Evolutionary conservation across 2,329 filamentous ascomycete species (phyloP).

Genomic region (Botrytis squamosa): DNA sequence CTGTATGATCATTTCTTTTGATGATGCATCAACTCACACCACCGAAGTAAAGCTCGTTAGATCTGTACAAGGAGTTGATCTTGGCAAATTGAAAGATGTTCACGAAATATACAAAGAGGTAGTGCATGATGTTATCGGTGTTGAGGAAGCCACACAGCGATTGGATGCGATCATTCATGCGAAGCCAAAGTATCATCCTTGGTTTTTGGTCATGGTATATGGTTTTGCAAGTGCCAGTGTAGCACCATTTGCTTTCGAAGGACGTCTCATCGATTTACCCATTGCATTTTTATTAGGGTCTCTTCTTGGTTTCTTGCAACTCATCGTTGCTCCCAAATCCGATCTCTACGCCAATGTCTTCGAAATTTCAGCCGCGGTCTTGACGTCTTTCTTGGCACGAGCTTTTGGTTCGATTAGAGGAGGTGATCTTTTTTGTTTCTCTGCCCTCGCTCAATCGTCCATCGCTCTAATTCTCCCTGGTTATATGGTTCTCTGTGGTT

Average conservation of each 20-base stretch:
- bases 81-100: slow-evolving; percentile 71
- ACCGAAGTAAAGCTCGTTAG: slow-evolving; percentile 77
- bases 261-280: slow-evolving; percentile 69
- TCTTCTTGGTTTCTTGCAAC: slow-evolving; percentile 67
- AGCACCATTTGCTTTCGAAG: slow-evolving; percentile 73
- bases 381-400: slow-evolving; percentile 61
- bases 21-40: slow-evolving; percentile 69
- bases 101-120: slow-evolving; percentile 80
- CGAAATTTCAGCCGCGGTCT: slow-evolving; percentile 59
- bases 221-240: slow-evolving; percentile 71
- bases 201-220: slow-evolving; percentile 61
- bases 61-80: slow-evolving; percentile 65
- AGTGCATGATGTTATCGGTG: slow-evolving; percentile 72
- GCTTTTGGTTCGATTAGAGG: slow-evolving; percentile 59
- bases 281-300: slow-evolving; percentile 69
- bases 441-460: slow-evolving; percentile 61
- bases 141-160: slow-evolving; percentile 65
- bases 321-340: slow-evolving; percentile 67
- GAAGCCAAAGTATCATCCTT: slow-evolving; percentile 49
- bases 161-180: slow-evolving; percentile 55
- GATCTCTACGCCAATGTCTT: slow-evolving; percentile 67
- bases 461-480: slow-evolving; percentile 67
- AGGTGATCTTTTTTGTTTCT: slow-evolving; percentile 60
- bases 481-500: slow-evolving; percentile 59
- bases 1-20: slow-evolving; percentile 94